A percentile compares a stretch with the other conserved stretches of the same genome.
Evolutionary conservation across 768 basidiomycete species (phyloP).

Genomic region (Coprinellus aureogranulatus): DNA sequence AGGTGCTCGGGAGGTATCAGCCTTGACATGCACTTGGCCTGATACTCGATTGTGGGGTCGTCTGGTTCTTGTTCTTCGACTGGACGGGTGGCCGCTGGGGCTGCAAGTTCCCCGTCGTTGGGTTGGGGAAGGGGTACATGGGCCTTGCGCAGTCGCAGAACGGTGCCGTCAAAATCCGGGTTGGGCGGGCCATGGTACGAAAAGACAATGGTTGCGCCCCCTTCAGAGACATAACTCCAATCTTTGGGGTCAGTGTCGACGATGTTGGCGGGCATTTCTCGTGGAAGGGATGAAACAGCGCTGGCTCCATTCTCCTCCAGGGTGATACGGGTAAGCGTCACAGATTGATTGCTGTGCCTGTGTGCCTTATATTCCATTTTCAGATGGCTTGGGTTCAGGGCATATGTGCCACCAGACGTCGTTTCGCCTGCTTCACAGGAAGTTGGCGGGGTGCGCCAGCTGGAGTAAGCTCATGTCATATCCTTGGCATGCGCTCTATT

Average conservation of each 20-base stretch:
- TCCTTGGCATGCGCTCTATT: too few relatives aligned
- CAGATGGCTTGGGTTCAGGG: not conserved
- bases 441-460: too few relatives aligned
- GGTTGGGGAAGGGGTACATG: conserved; percentile 11
- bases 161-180: conserved; percentile 55
- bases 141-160: conserved; percentile 75
- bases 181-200: conserved; percentile 64
- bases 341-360: not conserved
- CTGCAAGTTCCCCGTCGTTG: not conserved
- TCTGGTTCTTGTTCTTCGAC: conserved; percentile 28
- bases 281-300: not conserved
- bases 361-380: not conserved
- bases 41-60: conserved; percentile 51
- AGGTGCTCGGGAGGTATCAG: conserved; percentile 63
- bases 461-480: too few relatives aligned
- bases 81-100: not conserved
- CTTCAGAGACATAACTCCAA: conserved; percentile 90
- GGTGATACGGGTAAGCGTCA: too few relatives aligned
- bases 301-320: not conserved
- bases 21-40: conserved; percentile 57
- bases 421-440: too few relatives aligned
- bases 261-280: conserved; percentile 25
- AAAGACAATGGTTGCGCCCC: conserved; percentile 89
- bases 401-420: not conserved
- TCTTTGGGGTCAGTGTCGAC: conserved; percentile 41